A percentile compares a stretch with the other conserved stretches of the same genome.
Conservation (phyloP, 2,329 filamentous ascomycete genomes). For the Fusarium continuum region DNA sequence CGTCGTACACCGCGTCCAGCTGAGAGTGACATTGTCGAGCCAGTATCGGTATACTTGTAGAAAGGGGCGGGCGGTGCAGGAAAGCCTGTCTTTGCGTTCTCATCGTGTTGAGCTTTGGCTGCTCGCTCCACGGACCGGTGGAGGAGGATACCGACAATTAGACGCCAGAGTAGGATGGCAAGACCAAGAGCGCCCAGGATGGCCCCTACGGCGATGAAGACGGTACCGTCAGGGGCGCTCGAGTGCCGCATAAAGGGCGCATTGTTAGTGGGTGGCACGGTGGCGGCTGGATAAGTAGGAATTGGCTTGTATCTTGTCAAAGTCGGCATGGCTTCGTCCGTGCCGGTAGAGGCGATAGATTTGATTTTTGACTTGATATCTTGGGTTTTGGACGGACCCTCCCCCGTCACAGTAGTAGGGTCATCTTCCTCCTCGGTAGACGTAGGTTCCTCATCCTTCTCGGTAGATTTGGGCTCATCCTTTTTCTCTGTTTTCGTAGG, state of each 20-base stretch:
- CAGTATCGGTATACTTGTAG: conserved; percentile 71
- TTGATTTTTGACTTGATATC: conserved; percentile 21
- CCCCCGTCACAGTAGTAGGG: conserved; percentile 36
- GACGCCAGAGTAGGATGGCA: conserved; percentile 87
- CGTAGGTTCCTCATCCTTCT: conserved; percentile 13
- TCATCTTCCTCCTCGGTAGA: conserved; percentile 23
- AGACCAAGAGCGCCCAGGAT: conserved; percentile 84
- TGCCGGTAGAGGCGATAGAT: conserved; percentile 27
- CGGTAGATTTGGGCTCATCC: conserved; percentile 13
- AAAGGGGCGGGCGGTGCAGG: conserved; percentile 66
- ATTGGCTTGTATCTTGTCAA: conserved; percentile 52
- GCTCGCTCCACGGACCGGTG: conserved; percentile 91
- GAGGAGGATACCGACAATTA: conserved; percentile 86
- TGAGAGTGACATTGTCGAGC: conserved; percentile 62
- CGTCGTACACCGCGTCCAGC: conserved; percentile 62
- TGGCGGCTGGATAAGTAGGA: conserved; percentile 73
- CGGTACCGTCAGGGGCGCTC: conserved; percentile 85
- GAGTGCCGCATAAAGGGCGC: conserved; percentile 95
- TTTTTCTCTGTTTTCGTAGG: conserved; percentile 23
- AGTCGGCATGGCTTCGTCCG: conserved; percentile 51
- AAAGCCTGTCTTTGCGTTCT: conserved; percentile 75
- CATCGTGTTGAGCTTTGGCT: conserved; percentile 75
- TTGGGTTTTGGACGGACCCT: conserved; percentile 22
- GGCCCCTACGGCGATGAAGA: conserved; percentile 94
- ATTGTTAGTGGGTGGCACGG: conserved; percentile 81